phyloP scores from a whole-genome alignment of 257 asterid species.

The Salvia rosmarinus region DNA sequence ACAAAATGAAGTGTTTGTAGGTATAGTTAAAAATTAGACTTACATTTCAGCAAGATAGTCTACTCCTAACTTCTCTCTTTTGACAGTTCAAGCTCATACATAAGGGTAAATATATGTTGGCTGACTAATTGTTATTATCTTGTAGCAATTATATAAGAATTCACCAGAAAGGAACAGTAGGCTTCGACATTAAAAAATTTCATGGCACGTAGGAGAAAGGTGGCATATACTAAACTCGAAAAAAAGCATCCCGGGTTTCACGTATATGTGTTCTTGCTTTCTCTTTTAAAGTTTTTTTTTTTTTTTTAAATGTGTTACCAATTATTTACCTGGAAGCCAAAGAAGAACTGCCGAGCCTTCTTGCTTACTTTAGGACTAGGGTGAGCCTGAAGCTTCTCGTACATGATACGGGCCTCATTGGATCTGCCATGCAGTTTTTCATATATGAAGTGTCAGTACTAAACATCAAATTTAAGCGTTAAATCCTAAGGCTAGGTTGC shows the following conservation, averaged over 20 bases:
- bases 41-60: background rate
- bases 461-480: slow-evolving; percentile 13
- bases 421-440: slow-evolving; percentile 46
- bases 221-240: too few species aligned
- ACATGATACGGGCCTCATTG: slow-evolving; percentile 81
- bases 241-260: too few species aligned
- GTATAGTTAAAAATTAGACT: background rate
- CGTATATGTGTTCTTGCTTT: too few species aligned
- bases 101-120: background rate
- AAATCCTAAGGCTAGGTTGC: background rate
- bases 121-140: background rate
- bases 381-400: slow-evolving; percentile 86
- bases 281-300: too few species aligned
- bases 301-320: background rate
- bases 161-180: too few species aligned
- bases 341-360: slow-evolving; percentile 72
- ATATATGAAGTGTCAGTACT: background rate
- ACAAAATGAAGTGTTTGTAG: background rate
- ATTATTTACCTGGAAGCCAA: slow-evolving; percentile 72
- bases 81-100: slow-evolving; percentile 2
- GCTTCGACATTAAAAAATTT: too few species aligned
- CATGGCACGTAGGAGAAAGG: background rate
- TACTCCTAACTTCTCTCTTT: background rate
- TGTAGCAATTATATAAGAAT: background rate
- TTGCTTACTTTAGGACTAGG: slow-evolving; percentile 75